These are phyloP conservation scores for Pythium guiyangense DNA, from an alignment of 352 stramenopile species.

Conservation along the genomic window DNA sequence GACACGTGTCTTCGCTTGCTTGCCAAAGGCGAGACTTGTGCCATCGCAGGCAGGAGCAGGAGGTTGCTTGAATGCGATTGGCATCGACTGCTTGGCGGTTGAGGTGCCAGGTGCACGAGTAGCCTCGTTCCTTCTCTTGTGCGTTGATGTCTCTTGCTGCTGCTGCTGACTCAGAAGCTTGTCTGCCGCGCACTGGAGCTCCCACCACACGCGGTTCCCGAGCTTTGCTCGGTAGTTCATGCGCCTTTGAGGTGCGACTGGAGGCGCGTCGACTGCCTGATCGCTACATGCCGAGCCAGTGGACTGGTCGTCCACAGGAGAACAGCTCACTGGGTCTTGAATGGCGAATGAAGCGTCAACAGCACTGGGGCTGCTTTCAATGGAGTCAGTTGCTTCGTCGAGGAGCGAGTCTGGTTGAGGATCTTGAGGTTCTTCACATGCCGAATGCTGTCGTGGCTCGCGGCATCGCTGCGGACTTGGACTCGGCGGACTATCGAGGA, in stretches of 20 bases:
- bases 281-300: neutral
- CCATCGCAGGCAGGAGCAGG: too few relatives aligned
- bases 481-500: neutral
- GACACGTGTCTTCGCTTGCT: too few relatives aligned
- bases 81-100: too few relatives aligned
- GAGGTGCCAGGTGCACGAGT: too few relatives aligned
- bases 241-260: neutral
- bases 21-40: too few relatives aligned
- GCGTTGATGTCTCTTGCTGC: neutral
- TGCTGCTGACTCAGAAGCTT: constrained; percentile 20
- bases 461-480: neutral
- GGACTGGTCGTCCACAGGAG: too few relatives aligned
- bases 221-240: constrained; percentile 43
- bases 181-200: constrained; percentile 51
- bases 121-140: too few relatives aligned
- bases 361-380: neutral
- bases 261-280: neutral
- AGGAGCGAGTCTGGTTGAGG: too few relatives aligned
- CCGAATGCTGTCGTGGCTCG: neutral
- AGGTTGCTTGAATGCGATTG: too few relatives aligned
- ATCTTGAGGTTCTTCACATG: too few relatives aligned
- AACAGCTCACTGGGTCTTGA: too few relatives aligned
- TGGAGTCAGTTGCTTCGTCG: neutral
- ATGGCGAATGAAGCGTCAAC: neutral
- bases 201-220: constrained; percentile 57